phyloP scores from a whole-genome alignment of 177 flowering plant species.

The Vitis hybrid region DNA sequence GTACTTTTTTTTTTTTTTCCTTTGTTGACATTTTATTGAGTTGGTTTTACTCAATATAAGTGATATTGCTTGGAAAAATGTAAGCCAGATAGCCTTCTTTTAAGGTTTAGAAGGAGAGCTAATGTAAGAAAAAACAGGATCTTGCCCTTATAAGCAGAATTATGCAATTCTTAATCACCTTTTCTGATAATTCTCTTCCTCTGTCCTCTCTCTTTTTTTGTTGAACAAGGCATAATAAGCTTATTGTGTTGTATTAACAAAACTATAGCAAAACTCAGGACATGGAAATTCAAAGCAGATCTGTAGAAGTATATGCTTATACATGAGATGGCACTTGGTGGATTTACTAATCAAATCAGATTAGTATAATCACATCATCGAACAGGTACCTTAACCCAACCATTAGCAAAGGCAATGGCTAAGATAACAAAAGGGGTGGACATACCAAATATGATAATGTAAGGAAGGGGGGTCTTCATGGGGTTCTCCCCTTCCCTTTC shows the following conservation, averaged over 20 bases:
- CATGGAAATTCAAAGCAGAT: background rate
- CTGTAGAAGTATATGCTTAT: background rate
- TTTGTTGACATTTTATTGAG: background rate
- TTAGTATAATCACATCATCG: constrained; percentile 32
- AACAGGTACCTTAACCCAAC: constrained; percentile 89
- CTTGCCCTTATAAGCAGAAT: no score
- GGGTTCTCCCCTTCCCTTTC: constrained; percentile 95
- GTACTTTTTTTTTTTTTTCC: background rate
- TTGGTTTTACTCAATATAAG: background rate
- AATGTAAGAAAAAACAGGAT: no score
- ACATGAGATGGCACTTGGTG: background rate
- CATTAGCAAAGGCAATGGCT: constrained; percentile 88
- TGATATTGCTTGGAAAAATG: no score
- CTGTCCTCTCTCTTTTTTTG: background rate
- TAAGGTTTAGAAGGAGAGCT: no score
- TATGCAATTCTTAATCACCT: background rate
- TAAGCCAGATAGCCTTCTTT: no score
- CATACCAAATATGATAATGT: constrained; percentile 93
- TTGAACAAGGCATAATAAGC: background rate
- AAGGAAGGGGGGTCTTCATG: constrained; percentile 90
- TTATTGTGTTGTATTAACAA: background rate
- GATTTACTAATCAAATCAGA: background rate
- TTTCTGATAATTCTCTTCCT: background rate
- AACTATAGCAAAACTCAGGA: background rate
- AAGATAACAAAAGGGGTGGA: constrained; percentile 90